Evolutionary conservation across 2,329 filamentous ascomycete genomes (phyloP), one percentile per base, ranked within the genome.

Genomic region (Pseudogymnoascus sp.): DNA sequence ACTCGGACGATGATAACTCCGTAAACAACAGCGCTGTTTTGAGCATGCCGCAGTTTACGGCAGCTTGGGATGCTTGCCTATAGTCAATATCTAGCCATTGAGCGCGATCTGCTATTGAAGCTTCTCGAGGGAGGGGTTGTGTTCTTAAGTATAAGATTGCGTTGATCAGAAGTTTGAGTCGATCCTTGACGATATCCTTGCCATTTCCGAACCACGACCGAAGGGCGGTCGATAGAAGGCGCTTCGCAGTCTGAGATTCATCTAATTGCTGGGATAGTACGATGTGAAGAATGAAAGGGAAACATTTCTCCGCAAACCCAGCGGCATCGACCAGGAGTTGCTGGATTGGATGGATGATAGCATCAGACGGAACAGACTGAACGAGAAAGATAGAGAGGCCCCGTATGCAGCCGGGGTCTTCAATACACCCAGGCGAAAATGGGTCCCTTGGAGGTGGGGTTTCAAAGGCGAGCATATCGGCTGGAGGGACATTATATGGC

Each of bases 1-100:
- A 75, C 44, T 86, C 84, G 0, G 85, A 84, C 21, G 83, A 80
- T 31, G 83, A 82, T 24, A 91, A 82, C 74, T 99, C 95, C 4
- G 88, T 83, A 69, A 97, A 89, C 6, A 97, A 76, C 1, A 99
- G 79, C 3, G 93, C 91, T 4, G 89, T 90, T 72, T 95, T 95
- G 72, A 89, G 88, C 87, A 97, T 91, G 14, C 88, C 86, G 71
- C 93, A 97, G 64, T 79, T 78, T 10, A 85, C 83, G 5, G 93
- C 93, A 38, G 91, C 89, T 26, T 81, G 77, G 1, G 92, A 86
- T 24, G 88, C 88, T 65, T 82, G 76, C 2, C 85, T 74, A 67
- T 88, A 89, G 72, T 97, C 89, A 26, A 97, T 78, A 26, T 96
- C 89, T 16, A 99, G 81, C 96, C 96, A 99, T 61, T 84, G 81